A percentile compares a stretch with the other conserved stretches of the same genome.
Conservation (phyloP, 2,329 filamentous ascomycete genomes). For the Epichloe elymi region DNA sequence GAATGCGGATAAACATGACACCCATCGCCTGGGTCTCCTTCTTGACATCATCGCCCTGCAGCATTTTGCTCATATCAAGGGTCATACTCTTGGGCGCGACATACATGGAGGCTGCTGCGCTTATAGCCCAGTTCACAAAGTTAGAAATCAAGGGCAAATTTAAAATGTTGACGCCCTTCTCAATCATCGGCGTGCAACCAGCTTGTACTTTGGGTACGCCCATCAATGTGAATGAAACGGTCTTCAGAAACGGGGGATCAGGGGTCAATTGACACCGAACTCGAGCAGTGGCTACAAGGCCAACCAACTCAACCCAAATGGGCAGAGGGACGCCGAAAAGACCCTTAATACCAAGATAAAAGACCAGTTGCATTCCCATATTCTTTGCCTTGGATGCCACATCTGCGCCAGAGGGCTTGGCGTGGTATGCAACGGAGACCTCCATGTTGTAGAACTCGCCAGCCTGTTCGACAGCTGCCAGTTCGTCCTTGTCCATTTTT, state of each 20-base stretch:
- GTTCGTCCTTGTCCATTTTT: slow-evolving; percentile 73
- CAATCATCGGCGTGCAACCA: slow-evolving; percentile 84
- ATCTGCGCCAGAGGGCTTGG: slow-evolving; percentile 56
- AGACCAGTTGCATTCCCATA: slow-evolving; percentile 94
- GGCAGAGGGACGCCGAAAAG: slow-evolving; percentile 81
- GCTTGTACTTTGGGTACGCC: slow-evolving; percentile 81
- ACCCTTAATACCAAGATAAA: slow-evolving; percentile 82
- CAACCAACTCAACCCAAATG: slow-evolving; percentile 79
- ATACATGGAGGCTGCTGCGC: slow-evolving; percentile 75
- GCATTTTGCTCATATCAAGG: slow-evolving; percentile 77
- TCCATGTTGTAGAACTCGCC: slow-evolving; percentile 91
- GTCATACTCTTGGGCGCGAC: slow-evolving; percentile 92
- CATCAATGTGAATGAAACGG: slow-evolving; percentile 86
- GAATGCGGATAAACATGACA: slow-evolving; percentile 84
- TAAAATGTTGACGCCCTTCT: slow-evolving; percentile 78
- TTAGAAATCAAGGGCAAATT: slow-evolving; percentile 89
- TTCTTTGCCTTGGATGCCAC: slow-evolving; percentile 77
- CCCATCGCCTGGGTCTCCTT: slow-evolving; percentile 81
- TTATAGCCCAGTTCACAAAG: slow-evolving; percentile 93
- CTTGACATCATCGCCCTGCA: slow-evolving; percentile 81
- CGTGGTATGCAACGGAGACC: slow-evolving; percentile 81
- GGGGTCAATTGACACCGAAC: slow-evolving; percentile 76
- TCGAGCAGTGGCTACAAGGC: slow-evolving; percentile 78
- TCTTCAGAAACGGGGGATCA: slow-evolving; percentile 90
- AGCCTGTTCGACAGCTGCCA: slow-evolving; percentile 78